Evolutionary conservation across 2,329 filamentous ascomycete species (phyloP), one percentile per base, ranked within the genome.

Genomic region (Fusarium camptoceras): DNA sequence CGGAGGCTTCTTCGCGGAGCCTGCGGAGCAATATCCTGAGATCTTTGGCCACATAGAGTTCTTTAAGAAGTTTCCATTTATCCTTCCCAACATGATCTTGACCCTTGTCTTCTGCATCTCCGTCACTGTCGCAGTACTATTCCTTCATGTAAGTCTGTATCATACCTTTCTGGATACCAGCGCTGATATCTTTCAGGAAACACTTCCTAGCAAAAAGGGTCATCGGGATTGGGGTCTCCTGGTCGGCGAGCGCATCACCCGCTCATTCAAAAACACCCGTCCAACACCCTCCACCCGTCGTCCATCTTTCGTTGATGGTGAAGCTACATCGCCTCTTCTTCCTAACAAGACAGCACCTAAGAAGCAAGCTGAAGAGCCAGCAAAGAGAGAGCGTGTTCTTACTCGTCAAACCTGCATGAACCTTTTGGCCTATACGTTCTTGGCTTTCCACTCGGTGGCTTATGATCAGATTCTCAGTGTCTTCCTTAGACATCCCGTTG

Each of bases 401-500:
- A 91, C 89, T 0, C 84, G 83, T 2, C 93, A 97, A 78, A 92
- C 93, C 1, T 85, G 87, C 31, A 84, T 96, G 58, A 92, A 94
- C 70, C 84, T 98, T 2, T 67, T 93, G 3, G 86, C 91, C 1
- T 98, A 98, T 79, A 91, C 91, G 3, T 84, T 96, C 51, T 85
- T 98, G 20, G 92, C 94, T 1, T 86, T 97, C 50, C 94, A 97
- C 79, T 90, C 89, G 0, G 89, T 97, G 41, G 90, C 93, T 1
- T 98, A 90, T 76, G 95, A 98, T 79, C 94, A 97, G 76, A 85
- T 95, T 4, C 87, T 98, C 3, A 92, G 94, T 5, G 93, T 98
- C 1, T 97, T 97, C 78, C 87, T 98, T 75, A 92, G 97, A 80
- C 91, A 93, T 70, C 91, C 92, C 0, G 76, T 84, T 7, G 80